Evolutionary conservation across 148 eudicot species (phyloP), one percentile per base, ranked within the genome.

Genomic region (Cornus kousa): DNA sequence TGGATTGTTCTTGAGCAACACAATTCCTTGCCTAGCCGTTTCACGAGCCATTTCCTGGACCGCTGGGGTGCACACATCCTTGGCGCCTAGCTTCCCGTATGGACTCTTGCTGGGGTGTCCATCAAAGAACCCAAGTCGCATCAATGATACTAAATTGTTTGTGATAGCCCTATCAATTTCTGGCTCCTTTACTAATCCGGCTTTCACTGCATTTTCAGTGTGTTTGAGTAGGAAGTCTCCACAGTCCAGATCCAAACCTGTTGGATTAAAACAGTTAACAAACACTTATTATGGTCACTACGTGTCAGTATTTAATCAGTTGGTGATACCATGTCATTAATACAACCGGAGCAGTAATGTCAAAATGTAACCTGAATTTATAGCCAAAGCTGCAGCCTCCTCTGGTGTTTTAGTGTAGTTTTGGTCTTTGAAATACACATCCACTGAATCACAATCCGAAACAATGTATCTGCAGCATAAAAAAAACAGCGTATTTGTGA

Each of bases 341-440:
- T 28, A 28, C 28, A 28, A 28, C 28, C 28, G 1, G 1, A 1
- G 28, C 28, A 28, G 28, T 28, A 8, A 68, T 79, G 50, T 16
- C 9, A 14, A 46, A 28, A 70, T 57, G 53, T 35, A 13, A 83
- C 95, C 95, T 75, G 91, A 91, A 67, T 84, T 76, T 20, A 91
- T 48, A 64, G 87, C 91, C 79, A 82, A 83, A 70, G 93, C 93
- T 65, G 91, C 95, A 70, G 91, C 87, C 78, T 88, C 90, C 80
- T 91, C 90, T 32, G 93, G 95, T 46, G 90, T 90, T 71, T 87
- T 84, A 10, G 91, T 87, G 76, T 90, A 91, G 68, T 87, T 86
- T 84, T 91, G 93, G 39, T 32, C 32, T 7, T 84, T 77, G 80
- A 83, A 81, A 40, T 81, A 87, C 68, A 87, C 89, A 17, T 89